Evolutionary conservation across 306 rosid genomes (phyloP).

Genomic region (Castanopsis chinensis): DNA sequence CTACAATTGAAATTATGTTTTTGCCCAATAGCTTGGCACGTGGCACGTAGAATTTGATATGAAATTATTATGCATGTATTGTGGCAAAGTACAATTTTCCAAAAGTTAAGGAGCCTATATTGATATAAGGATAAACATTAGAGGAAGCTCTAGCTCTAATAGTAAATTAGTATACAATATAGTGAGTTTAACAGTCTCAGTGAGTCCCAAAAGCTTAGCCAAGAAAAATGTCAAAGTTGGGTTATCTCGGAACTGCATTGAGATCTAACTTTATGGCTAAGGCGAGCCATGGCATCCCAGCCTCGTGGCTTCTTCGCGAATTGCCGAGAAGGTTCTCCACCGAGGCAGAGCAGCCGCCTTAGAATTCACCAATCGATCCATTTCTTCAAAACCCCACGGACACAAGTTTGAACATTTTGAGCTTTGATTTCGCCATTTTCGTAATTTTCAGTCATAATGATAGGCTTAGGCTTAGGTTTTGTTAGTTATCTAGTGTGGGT

Average conservation of each 20-base stretch:
- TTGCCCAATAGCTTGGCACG: too few relatives aligned
- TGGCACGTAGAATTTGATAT: too few relatives aligned
- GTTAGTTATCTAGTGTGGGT: background rate
- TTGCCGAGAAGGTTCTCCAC: slow-evolving; percentile 51
- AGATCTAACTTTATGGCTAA: slow-evolving; percentile 30
- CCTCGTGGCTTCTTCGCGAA: slow-evolving; percentile 10
- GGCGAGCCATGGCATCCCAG: slow-evolving; percentile 26
- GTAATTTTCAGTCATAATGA: background rate
- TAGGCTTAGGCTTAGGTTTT: background rate
- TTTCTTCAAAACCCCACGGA: slow-evolving; percentile 24
- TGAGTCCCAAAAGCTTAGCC: background rate
- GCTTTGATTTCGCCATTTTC: background rate
- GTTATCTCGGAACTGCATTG: slow-evolving; percentile 45
- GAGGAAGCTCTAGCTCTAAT: too few relatives aligned
- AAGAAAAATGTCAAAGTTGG: slow-evolving; percentile 44
- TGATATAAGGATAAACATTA: too few relatives aligned
- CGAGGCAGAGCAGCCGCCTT: slow-evolving; percentile 42
- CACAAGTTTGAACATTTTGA: slow-evolving; percentile 32
- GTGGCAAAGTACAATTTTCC: too few relatives aligned
- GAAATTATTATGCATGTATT: too few relatives aligned
- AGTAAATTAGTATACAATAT: too few relatives aligned
- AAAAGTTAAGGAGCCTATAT: too few relatives aligned
- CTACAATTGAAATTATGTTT: too few relatives aligned
- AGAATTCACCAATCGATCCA: slow-evolving; percentile 18
- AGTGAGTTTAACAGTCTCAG: too few relatives aligned